Conservation (phyloP, 768 basidiomycete species). For the Russula vinacea region DNA sequence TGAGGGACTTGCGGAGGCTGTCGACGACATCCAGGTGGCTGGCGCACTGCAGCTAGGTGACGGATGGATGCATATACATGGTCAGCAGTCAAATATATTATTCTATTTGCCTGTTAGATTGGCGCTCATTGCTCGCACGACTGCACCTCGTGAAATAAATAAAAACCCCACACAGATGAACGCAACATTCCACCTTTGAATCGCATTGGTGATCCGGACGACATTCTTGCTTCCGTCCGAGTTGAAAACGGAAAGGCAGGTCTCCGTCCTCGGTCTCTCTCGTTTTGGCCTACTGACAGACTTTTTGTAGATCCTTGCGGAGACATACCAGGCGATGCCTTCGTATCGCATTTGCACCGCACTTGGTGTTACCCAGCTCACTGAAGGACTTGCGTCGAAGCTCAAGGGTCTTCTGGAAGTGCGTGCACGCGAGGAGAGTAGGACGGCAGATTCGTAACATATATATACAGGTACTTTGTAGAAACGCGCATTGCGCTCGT, state of each 20-base stretch:
- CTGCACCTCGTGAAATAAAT: neutral
- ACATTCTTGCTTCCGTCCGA: slow-evolving; percentile 74
- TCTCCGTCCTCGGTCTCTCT: neutral
- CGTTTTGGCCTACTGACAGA: neutral
- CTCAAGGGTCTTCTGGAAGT: slow-evolving; percentile 43
- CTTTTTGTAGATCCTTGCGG: slow-evolving; percentile 52
- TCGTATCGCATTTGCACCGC: slow-evolving; percentile 76
- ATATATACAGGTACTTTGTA: neutral
- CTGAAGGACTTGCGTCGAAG: slow-evolving; percentile 57
- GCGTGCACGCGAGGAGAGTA: slow-evolving; percentile 36
- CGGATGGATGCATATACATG: slow-evolving; percentile 89
- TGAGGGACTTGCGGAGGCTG: slow-evolving; percentile 50
- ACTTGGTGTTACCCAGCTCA: slow-evolving; percentile 67
- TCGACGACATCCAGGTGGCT: slow-evolving; percentile 64
- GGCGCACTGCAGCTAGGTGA: slow-evolving; percentile 60
- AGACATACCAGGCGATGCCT: slow-evolving; percentile 83
- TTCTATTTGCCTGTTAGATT: neutral
- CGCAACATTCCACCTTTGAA: slow-evolving; percentile 73
- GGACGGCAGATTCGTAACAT: neutral
- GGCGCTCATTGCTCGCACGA: slow-evolving; percentile 1
- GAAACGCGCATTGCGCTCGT: neutral
- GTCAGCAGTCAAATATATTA: slow-evolving; percentile 31
- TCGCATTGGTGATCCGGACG: slow-evolving; percentile 78
- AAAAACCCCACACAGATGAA: slow-evolving; percentile 42
- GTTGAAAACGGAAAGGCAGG: slow-evolving; percentile 64